Conservation (phyloP, 257 asterid species). For the Leptodermis oblonga region DNA sequence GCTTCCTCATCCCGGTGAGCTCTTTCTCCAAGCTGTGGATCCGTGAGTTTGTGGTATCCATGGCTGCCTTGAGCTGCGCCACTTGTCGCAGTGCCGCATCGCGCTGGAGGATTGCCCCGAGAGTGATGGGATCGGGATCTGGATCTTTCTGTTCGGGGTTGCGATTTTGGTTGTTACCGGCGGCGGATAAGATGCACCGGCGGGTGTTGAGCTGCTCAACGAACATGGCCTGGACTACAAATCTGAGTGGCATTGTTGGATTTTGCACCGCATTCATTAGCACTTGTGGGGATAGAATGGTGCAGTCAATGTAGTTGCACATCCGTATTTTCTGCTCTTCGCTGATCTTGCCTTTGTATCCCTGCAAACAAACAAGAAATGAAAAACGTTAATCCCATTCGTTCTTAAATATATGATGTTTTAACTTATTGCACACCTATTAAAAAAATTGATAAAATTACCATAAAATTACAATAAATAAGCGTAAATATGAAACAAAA, state of each 20-base stretch:
- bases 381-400: no score
- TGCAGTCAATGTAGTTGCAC: slow-evolving; percentile 81
- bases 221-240: slow-evolving; percentile 95
- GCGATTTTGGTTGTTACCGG: slow-evolving; percentile 27
- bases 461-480: no score
- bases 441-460: no score
- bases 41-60: slow-evolving; percentile 59
- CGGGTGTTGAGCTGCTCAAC: slow-evolving; percentile 84
- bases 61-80: slow-evolving; percentile 54
- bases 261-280: slow-evolving; percentile 90
- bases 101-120: slow-evolving; percentile 61
- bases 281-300: slow-evolving; percentile 46
- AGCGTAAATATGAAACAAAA: no score
- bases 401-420: no score
- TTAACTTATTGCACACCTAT: no score
- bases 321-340: slow-evolving; percentile 60
- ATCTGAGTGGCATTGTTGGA: slow-evolving; percentile 74
- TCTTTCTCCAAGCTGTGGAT: slow-evolving; percentile 61
- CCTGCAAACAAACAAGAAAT: slow-evolving; percentile 32
- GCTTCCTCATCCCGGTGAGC: slow-evolving; percentile 48
- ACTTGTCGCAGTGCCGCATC: slow-evolving; percentile 71
- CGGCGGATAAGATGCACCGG: slow-evolving; percentile 54
- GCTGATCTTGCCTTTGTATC: slow-evolving; percentile 26
- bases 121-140: slow-evolving; percentile 37
- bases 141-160: not conserved